These are phyloP conservation scores for Amborella trichopoda DNA, from an alignment of 164 flowering plant genomes.

Conservation along the genomic window DNA sequence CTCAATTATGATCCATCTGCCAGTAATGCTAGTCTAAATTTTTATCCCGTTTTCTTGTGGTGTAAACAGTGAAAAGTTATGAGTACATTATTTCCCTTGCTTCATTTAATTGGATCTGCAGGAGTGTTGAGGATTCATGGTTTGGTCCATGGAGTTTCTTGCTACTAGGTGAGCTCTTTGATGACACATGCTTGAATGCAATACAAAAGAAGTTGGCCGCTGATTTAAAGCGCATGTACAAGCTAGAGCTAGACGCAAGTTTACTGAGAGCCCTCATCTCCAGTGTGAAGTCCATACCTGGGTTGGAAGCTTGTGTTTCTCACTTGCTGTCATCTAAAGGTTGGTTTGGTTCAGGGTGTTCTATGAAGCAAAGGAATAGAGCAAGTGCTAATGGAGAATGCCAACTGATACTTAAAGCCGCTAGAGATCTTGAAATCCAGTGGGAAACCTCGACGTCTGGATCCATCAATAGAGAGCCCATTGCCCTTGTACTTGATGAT, in stretches of 20 bases:
- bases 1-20: no score
- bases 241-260: constrained; percentile 28
- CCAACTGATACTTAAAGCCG: constrained; percentile 36
- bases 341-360: constrained; percentile 30
- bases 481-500: constrained; percentile 64
- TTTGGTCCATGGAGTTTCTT: constrained; percentile 75
- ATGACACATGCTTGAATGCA: constrained; percentile 21
- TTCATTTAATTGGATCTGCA: no score
- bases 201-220: constrained; percentile 26
- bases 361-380: constrained; percentile 17
- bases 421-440: constrained; percentile 20
- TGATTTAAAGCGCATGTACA: constrained; percentile 34
- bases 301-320: constrained; percentile 28
- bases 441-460: constrained; percentile 4
- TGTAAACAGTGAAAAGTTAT: no score
- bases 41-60: no score
- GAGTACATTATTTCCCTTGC: no score
- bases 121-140: constrained; percentile 83
- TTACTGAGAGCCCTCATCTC: constrained; percentile 46
- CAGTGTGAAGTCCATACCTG: constrained; percentile 19
- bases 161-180: constrained; percentile 49
- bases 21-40: no score
- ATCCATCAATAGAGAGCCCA: constrained; percentile 32
- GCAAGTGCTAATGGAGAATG: constrained; percentile 3
- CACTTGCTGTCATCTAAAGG: constrained; percentile 33